Evolutionary conservation across 371 early-diverging fungal species (phyloP), one percentile per base, ranked within the genome.

Genomic region (Parasitella parasitica): DNA sequence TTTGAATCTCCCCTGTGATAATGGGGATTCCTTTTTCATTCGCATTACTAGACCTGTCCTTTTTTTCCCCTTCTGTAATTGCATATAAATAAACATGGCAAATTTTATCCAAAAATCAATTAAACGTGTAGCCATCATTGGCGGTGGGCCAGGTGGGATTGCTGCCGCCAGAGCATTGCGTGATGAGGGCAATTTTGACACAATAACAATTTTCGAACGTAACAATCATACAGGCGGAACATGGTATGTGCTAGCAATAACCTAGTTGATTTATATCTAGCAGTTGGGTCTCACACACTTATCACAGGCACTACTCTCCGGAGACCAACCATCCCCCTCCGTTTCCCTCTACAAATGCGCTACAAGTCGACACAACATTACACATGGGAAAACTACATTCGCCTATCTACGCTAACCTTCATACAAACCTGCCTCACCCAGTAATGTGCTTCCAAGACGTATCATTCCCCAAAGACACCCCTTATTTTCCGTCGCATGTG

Each of bases 371-470:
- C 36, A 63, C 69, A 20, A 73, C 80, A 8, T 37, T 58, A 15
- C 24, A 57, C 15, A 48, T 49, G 1, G 30, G 49, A 5, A 12
- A 39, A 5, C 27, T 72, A 1, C 43, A 54, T 13, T 76, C 85
- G 1, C 76, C 89, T 9, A 73, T 89, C 24, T 87, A 89, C 64
- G 71, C 73, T 20, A 65, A 74, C n/a, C 67, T 89, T 3, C 79
- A 72, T 41, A 84, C 87, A n/a, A 89, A 89, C 58, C 62, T 89
- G 12, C 84, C 89, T 13, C 76, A 67, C 3, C 69, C 71, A 20
- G 76, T 87, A 15, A 89, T 89, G 89, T 65, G 71, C 35, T 86
- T 73, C 52, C 73, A 77, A 7, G 85, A 82, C 57, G 54, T 68
- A 13, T 73, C 80, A 0, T 86, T 86, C 54, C 75, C 77, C 0